Evolutionary conservation across 495 filamentous ascomycete species (phyloP).

Genomic region (Usnea hakonensis): DNA sequence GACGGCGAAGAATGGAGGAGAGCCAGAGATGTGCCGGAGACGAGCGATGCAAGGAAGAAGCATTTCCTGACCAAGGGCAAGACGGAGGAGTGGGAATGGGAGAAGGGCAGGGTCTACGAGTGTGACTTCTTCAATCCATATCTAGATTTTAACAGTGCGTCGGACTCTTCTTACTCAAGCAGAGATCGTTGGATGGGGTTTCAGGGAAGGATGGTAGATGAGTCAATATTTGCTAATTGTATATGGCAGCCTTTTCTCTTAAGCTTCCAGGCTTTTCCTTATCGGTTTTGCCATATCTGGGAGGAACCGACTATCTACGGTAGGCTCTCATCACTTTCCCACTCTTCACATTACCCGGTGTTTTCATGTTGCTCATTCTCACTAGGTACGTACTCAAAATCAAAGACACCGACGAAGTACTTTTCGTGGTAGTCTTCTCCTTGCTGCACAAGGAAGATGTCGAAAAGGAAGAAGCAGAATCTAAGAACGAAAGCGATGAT

Average conservation of each 20-base stretch:
- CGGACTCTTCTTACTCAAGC: conserved; percentile 1
- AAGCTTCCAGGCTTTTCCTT: conserved; percentile 71
- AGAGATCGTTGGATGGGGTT: not conserved
- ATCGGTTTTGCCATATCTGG: conserved; percentile 71
- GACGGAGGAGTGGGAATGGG: conserved; percentile 47
- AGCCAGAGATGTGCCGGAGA: conserved; percentile 43
- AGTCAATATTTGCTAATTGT: not conserved
- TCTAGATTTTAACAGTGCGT: conserved; percentile 66
- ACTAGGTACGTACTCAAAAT: conserved; percentile 86
- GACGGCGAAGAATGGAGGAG: conserved; percentile 45
- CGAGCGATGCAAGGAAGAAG: conserved; percentile 50
- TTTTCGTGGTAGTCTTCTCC: conserved; percentile 73
- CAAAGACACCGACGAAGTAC: conserved; percentile 55
- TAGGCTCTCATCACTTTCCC: conserved; percentile 18
- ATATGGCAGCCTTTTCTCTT: conserved; percentile 58
- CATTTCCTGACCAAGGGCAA: conserved; percentile 50
- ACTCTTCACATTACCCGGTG: not conserved
- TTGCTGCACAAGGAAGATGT: conserved; percentile 57
- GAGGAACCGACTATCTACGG: conserved; percentile 55
- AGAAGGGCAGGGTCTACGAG: conserved; percentile 54
- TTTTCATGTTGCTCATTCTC: conserved; percentile 35
- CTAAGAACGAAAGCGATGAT: not conserved
- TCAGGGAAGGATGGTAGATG: not conserved
- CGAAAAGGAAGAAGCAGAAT: conserved; percentile 40
- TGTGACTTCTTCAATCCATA: conserved; percentile 92